Percentiles rank a stretch among this genome's conserved stretches.
These are phyloP conservation scores for Chaetomium tenue DNA, from an alignment of 495 filamentous ascomycete species.

Conservation along the genomic window DNA sequence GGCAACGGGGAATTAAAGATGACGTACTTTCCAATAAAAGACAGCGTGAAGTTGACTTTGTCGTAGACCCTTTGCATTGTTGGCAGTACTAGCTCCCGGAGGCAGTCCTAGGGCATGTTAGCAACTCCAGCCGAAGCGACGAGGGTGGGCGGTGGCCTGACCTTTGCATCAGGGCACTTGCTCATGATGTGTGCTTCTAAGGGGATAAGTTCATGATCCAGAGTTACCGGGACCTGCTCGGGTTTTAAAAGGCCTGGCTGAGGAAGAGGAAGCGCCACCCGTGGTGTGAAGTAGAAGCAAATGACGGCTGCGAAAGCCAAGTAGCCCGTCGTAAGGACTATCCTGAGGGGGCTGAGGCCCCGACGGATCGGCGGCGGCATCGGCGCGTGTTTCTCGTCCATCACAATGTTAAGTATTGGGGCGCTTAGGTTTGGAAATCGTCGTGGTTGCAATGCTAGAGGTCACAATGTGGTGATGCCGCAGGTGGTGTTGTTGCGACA, in stretches of 20 bases:
- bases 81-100: constrained; percentile 77
- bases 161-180: constrained; percentile 84
- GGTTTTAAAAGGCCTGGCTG: not conserved
- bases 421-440: not conserved
- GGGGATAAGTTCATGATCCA: constrained; percentile 50
- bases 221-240: not conserved
- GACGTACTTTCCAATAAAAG: constrained; percentile 79
- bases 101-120: constrained; percentile 56
- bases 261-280: not conserved
- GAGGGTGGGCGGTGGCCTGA: constrained; percentile 23
- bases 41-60: constrained; percentile 87
- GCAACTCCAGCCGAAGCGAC: not conserved
- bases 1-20: not conserved
- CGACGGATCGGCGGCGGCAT: constrained; percentile 22
- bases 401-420: not conserved
- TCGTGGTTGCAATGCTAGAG: not conserved
- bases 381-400: constrained; percentile 24
- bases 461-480: not conserved
- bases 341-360: constrained; percentile 16
- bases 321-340: constrained; percentile 17
- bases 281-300: constrained; percentile 17
- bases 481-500: not conserved
- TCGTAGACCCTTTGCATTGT: constrained; percentile 76
- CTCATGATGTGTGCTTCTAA: constrained; percentile 92
- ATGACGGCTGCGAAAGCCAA: constrained; percentile 13